A percentile compares a stretch with the other conserved stretches of the same genome.
These are phyloP conservation scores for Ceriops zippeliana DNA, from an alignment of 345 rosid species.

Conservation along the genomic window DNA sequence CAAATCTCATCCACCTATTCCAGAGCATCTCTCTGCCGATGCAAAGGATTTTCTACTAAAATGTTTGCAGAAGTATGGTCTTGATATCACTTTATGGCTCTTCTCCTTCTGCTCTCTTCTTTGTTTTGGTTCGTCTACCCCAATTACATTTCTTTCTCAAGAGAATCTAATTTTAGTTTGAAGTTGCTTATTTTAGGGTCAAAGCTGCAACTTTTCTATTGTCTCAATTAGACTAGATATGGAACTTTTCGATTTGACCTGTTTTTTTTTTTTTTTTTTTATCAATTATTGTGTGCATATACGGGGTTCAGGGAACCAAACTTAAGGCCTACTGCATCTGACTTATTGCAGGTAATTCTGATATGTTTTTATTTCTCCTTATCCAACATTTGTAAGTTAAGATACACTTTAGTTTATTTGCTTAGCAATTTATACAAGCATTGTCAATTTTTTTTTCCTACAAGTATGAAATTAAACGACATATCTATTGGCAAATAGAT, in stretches of 20 bases:
- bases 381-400: not conserved
- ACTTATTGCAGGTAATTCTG: slow-evolving; percentile 27
- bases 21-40: slow-evolving; percentile 29
- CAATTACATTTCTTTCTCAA: not conserved
- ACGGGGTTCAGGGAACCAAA: slow-evolving; percentile 25
- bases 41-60: slow-evolving; percentile 33
- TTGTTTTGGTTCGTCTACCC: not conserved
- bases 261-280: not conserved
- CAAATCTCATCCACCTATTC: slow-evolving; percentile 34
- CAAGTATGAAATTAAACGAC: not conserved
- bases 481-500: not conserved
- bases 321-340: slow-evolving; percentile 29
- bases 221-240: not conserved
- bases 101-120: not conserved
- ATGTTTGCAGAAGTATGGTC: slow-evolving; percentile 31
- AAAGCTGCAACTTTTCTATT: not conserved
- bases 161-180: not conserved
- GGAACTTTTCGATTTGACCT: not conserved
- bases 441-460: not conserved
- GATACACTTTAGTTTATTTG: not conserved
- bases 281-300: not conserved
- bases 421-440: not conserved
- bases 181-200: not conserved
- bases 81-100: slow-evolving; percentile 3
- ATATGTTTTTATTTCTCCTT: slow-evolving; percentile 7